Evolutionary conservation across 2,329 filamentous ascomycete species (phyloP).

Genomic region (Venturia aucupariae): DNA sequence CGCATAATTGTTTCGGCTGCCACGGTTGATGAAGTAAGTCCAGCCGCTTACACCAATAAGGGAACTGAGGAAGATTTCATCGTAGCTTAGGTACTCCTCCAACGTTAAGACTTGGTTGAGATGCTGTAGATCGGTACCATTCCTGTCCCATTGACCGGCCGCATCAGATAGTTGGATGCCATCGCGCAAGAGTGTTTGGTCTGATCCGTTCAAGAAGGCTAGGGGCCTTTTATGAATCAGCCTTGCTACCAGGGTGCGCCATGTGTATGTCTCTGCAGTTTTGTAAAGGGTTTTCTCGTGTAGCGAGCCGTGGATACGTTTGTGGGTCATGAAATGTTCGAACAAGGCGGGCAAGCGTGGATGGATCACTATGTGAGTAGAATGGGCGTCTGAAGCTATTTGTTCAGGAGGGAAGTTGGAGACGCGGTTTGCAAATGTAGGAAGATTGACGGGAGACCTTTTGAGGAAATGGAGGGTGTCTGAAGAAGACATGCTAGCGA

Average conservation of each 20-base stretch:
- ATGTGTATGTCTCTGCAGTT: slow-evolving; percentile 16
- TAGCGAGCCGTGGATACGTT: slow-evolving; percentile 20
- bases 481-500: background rate
- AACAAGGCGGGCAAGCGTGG: slow-evolving; percentile 21
- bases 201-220: slow-evolving; percentile 21
- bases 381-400: slow-evolving; percentile 19
- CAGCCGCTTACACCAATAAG: slow-evolving; percentile 24
- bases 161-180: slow-evolving; percentile 15
- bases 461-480: background rate
- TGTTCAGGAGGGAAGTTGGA: slow-evolving; percentile 18
- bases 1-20: slow-evolving; percentile 20
- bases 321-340: slow-evolving; percentile 22
- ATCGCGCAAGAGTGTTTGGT: slow-evolving; percentile 23
- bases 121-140: slow-evolving; percentile 20
- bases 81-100: slow-evolving; percentile 25
- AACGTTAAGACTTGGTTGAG: slow-evolving; percentile 17
- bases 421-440: background rate
- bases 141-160: slow-evolving; percentile 22
- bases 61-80: slow-evolving; percentile 26
- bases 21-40: slow-evolving; percentile 25
- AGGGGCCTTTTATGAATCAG: slow-evolving; percentile 24
- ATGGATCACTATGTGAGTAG: slow-evolving; percentile 24
- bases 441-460: background rate
- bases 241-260: slow-evolving; percentile 17
- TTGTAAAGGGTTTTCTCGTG: slow-evolving; percentile 24